phyloP scores from a whole-genome alignment of 2,329 filamentous ascomycete genomes.

The Fusarium pseudonygamai region DNA sequence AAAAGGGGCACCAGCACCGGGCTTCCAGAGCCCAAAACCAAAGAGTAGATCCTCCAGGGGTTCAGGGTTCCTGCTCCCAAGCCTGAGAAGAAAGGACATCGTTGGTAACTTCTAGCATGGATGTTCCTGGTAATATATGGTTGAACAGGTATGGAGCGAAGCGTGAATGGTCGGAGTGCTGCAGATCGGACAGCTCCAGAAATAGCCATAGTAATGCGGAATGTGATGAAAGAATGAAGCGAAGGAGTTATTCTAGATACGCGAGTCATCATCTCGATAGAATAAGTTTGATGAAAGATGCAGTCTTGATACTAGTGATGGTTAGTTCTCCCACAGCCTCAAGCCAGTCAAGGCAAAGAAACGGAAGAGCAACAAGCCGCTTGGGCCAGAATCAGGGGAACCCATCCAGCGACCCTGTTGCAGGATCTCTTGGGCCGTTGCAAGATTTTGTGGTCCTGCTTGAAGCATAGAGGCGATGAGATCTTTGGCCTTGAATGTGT shows the following conservation, averaged over 20 bases:
- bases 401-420: background rate
- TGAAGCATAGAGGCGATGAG: background rate
- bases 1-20: background rate
- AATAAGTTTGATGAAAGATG: background rate
- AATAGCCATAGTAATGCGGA: background rate
- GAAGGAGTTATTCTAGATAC: background rate
- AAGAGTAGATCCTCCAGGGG: background rate
- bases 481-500: background rate
- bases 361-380: background rate
- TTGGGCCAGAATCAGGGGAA: background rate
- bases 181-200: background rate
- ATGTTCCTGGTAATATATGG: background rate
- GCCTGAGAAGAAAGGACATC: fast-evolving
- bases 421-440: background rate
- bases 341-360: fast-evolving
- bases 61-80: background rate
- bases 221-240: background rate
- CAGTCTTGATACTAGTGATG: background rate
- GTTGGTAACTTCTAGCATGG: background rate
- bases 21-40: background rate
- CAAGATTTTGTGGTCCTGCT: background rate
- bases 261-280: background rate
- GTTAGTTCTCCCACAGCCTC: background rate
- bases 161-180: fast-evolving
- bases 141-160: background rate